phyloP scores from a whole-genome alignment of 352 stramenopile species.

The Aphanomyces euteiches region DNA sequence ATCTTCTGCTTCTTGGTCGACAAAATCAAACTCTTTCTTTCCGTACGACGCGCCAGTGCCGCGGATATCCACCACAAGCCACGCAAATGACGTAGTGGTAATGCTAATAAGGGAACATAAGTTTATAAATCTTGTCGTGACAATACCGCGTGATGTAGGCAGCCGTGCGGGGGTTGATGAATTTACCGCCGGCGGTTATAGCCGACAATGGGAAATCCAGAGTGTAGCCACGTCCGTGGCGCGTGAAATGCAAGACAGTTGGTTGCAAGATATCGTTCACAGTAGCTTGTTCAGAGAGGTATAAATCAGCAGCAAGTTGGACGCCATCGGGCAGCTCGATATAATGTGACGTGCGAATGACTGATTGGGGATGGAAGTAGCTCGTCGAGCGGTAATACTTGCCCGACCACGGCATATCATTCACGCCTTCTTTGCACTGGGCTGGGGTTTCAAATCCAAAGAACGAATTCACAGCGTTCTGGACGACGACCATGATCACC shows the following conservation, averaged over 20 bases:
- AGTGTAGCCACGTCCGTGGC: conserved; percentile 73
- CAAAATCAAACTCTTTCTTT: conserved; percentile 65
- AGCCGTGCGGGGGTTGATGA: conserved; percentile 76
- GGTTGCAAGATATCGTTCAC: conserved; percentile 57
- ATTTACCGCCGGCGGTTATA: conserved; percentile 63
- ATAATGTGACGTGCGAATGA: conserved; percentile 70
- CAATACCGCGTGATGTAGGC: conserved; percentile 54
- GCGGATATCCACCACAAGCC: conserved; percentile 70
- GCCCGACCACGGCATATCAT: conserved; percentile 72
- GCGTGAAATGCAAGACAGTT: conserved; percentile 66
- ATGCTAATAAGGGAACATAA: conserved; percentile 35
- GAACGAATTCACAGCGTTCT: conserved; percentile 26
- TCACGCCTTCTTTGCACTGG: conserved; percentile 51
- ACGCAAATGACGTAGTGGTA: conserved; percentile 67
- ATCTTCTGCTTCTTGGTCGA: conserved; percentile 63
- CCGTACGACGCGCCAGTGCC: conserved; percentile 70
- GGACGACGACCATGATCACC: conserved; percentile 27
- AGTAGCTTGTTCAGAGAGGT: conserved; percentile 62
- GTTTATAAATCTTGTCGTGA: neutral
- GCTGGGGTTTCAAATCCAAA: conserved; percentile 28
- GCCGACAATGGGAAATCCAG: conserved; percentile 76
- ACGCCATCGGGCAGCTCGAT: conserved; percentile 64
- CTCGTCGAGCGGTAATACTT: conserved; percentile 64
- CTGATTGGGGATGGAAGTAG: conserved; percentile 72
- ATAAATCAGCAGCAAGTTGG: conserved; percentile 69